These are phyloP conservation scores for Plasmodium vivax DNA, from an alignment of 169 alveolate species.

Conservation along the genomic window DNA sequence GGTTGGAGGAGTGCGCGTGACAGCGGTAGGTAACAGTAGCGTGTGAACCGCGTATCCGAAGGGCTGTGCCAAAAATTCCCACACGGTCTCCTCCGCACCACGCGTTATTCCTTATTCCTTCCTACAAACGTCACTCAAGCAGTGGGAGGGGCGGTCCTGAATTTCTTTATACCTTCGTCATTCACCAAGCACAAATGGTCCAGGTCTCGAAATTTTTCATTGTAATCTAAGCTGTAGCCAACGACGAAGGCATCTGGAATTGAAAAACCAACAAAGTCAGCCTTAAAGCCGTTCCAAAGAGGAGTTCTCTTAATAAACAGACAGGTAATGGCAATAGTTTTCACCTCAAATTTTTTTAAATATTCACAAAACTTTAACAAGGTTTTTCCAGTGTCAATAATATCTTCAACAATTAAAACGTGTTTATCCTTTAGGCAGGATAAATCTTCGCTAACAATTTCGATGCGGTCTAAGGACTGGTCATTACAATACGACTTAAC, in stretches of 20 bases:
- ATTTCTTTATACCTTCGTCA: conserved; percentile 52
- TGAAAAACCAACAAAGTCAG: conserved; percentile 83
- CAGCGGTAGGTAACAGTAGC: background rate
- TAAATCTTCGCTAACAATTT: conserved; percentile 79
- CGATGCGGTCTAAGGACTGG: conserved; percentile 42
- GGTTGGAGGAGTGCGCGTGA: background rate
- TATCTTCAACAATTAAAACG: conserved; percentile 85
- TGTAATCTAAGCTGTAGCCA: conserved; percentile 82
- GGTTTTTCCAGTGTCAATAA: conserved; percentile 80
- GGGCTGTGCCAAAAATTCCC: background rate
- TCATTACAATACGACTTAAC: conserved; percentile 77
- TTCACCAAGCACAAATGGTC: conserved; percentile 33
- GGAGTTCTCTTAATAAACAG: conserved; percentile 71
- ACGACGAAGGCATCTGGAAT: conserved; percentile 80
- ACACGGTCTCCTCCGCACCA: background rate
- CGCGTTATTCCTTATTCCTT: background rate
- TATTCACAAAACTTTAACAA: conserved; percentile 74
- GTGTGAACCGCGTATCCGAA: background rate
- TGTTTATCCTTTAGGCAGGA: conserved; percentile 77
- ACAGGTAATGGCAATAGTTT: conserved; percentile 71
- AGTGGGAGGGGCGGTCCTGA: background rate
- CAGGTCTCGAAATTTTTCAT: conserved; percentile 71
- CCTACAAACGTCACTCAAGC: background rate
- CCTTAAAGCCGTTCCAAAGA: conserved; percentile 79
- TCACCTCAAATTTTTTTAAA: conserved; percentile 76